These are phyloP conservation scores for Coemansia sp. DNA, from an alignment of 192 early-diverging fungal species.

Conservation along the genomic window DNA sequence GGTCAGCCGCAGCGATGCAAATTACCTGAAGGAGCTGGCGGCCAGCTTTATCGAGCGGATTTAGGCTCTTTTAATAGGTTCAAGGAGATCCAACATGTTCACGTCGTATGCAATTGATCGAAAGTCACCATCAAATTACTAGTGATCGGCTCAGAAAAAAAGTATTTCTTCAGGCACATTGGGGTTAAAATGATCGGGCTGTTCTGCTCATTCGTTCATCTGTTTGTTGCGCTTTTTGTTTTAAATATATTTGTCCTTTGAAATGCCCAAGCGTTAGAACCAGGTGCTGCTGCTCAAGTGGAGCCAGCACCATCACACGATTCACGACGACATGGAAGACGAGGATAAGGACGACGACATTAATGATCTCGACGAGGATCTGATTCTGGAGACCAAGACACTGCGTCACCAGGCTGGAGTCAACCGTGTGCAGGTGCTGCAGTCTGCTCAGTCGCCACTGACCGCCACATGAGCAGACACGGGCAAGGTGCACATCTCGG, in stretches of 20 bases:
- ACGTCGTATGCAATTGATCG: not conserved
- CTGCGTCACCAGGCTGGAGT: conserved; percentile 88
- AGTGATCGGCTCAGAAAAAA: not conserved
- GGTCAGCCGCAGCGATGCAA: not conserved
- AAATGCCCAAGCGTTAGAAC: conserved; percentile 55
- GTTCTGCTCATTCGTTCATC: not conserved
- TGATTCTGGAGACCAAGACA: conserved; percentile 80
- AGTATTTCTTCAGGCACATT: not conserved
- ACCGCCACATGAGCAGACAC: conserved; percentile 87
- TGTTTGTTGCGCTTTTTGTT: not conserved
- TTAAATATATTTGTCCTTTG: too few species aligned
- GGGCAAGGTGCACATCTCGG: conserved; percentile 93
- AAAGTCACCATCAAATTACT: not conserved
- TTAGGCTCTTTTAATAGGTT: not conserved
- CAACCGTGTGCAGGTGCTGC: conserved; percentile 77
- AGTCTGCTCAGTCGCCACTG: conserved; percentile 63
- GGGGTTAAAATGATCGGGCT: too few species aligned
- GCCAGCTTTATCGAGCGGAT: conserved; percentile 12
- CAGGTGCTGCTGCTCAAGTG: conserved; percentile 95
- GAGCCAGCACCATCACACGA: conserved; percentile 88
- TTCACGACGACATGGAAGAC: conserved; percentile 83
- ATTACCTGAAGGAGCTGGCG: conserved; percentile 15
- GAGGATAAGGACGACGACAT: conserved; percentile 71
- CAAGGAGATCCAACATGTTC: too few species aligned
- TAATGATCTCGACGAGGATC: conserved; percentile 92